Percentiles rank a stretch among this genome's conserved stretches.
These are phyloP conservation scores for Mycena alexandri DNA, from an alignment of 768 basidiomycete genomes.

Conservation along the genomic window DNA sequence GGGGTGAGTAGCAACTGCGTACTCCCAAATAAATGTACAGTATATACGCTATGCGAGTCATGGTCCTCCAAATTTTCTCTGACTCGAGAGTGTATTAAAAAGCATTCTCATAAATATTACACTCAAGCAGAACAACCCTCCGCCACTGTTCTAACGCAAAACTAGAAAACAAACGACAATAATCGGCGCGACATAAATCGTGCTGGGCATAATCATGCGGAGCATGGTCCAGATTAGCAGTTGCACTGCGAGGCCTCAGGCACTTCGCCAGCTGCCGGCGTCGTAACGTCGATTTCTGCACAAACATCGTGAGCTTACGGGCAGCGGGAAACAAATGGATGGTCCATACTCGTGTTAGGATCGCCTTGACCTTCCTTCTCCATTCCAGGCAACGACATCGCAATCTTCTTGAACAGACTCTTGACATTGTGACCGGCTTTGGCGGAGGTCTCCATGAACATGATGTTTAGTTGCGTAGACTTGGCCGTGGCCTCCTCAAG, in stretches of 20 bases:
- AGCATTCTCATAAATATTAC: slow-evolving; percentile 35
- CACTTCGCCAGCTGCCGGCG: slow-evolving; percentile 72
- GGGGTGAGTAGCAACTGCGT: slow-evolving; percentile 60
- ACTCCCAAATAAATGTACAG: slow-evolving; percentile 24
- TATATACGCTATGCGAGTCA: not conserved
- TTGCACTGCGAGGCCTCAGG: slow-evolving; percentile 91
- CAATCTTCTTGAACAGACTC: slow-evolving; percentile 99
- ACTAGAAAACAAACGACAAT: slow-evolving; percentile 33
- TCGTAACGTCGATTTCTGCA: slow-evolving; percentile 93
- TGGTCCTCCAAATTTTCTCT: not conserved
- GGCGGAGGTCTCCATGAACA: slow-evolving; percentile 99
- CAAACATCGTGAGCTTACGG: slow-evolving; percentile 24
- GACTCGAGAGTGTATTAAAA: slow-evolving; percentile 35
- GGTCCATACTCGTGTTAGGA: slow-evolving; percentile 63
- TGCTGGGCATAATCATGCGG: slow-evolving; percentile 12
- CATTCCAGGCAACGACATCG: slow-evolving; percentile 97
- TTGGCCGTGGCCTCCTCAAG: slow-evolving; percentile 96
- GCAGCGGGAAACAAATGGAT: slow-evolving; percentile 20
- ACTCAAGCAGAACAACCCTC: slow-evolving; percentile 29
- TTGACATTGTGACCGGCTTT: slow-evolving; percentile 99
- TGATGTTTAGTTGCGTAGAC: slow-evolving; percentile 89
- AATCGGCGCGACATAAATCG: slow-evolving; percentile 8
- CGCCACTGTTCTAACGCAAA: slow-evolving; percentile 31
- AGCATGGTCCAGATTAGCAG: slow-evolving; percentile 63
- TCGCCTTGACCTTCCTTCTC: slow-evolving; percentile 81